Percentiles rank a stretch among this genome's conserved stretches.
Conservation (phyloP, 331 rosid genomes). For the Quercus tomentella region DNA sequence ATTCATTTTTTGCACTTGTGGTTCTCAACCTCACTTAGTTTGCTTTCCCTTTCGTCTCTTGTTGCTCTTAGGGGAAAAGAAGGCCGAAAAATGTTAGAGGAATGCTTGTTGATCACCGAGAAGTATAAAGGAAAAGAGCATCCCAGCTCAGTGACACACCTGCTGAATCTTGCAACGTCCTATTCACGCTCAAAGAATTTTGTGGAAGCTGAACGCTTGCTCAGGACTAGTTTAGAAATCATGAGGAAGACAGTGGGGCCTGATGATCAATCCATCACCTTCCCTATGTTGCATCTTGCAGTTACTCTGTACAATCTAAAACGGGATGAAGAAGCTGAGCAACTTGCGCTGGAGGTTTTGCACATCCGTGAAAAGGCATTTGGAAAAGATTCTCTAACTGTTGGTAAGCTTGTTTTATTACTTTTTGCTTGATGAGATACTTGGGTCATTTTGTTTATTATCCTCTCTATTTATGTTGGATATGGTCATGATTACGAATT, state of each 20-base stretch:
- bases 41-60: background rate
- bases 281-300: constrained; percentile 90
- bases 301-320: constrained; percentile 67
- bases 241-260: constrained; percentile 47
- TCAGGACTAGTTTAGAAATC: constrained; percentile 62
- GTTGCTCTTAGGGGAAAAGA: constrained; percentile 60
- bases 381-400: constrained; percentile 71
- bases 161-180: constrained; percentile 78
- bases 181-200: constrained; percentile 68
- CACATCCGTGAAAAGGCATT: constrained; percentile 75
- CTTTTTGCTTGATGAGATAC: background rate
- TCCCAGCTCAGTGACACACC: constrained; percentile 64
- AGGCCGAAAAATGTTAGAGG: constrained; percentile 81
- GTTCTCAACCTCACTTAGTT: background rate
- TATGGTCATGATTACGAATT: background rate
- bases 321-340: constrained; percentile 81
- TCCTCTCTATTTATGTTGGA: background rate
- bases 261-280: constrained; percentile 67
- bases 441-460: background rate
- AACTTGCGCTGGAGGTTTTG: constrained; percentile 62
- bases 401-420: constrained; percentile 44
- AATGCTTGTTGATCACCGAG: constrained; percentile 70
- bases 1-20: background rate
- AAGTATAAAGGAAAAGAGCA: constrained; percentile 66
- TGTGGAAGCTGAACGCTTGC: constrained; percentile 71